These are phyloP conservation scores for Sporothrix humicola DNA, from an alignment of 2,329 filamentous ascomycete species.

Conservation along the genomic window DNA sequence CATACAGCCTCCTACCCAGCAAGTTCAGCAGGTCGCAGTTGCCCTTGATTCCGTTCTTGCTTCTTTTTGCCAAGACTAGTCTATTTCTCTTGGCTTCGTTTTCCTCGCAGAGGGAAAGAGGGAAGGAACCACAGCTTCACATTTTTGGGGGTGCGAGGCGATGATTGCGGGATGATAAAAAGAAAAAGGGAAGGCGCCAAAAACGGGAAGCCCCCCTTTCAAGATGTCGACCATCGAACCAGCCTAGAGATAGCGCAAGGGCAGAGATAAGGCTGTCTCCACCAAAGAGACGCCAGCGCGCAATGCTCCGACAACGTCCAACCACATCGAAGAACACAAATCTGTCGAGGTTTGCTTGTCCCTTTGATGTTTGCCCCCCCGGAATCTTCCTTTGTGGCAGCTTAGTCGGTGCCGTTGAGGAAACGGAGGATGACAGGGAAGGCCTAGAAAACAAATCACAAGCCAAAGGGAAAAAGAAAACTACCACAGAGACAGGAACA, in stretches of 20 bases:
- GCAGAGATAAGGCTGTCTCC: slow-evolving; percentile 27
- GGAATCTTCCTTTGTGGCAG: slow-evolving; percentile 26
- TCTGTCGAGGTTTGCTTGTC: background rate
- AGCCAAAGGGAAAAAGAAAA: background rate
- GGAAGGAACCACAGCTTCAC: background rate
- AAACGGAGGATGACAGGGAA: background rate
- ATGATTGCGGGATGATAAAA: slow-evolving; percentile 25
- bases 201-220: slow-evolving; percentile 9
- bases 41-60: background rate
- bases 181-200: slow-evolving; percentile 9
- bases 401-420: background rate
- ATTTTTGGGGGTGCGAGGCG: background rate
- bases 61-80: slow-evolving; percentile 29
- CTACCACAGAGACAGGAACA: background rate
- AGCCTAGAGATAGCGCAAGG: slow-evolving; percentile 23
- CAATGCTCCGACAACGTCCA: slow-evolving; percentile 6
- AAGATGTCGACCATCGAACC: background rate
- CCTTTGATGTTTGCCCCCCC: slow-evolving; percentile 8
- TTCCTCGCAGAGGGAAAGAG: background rate
- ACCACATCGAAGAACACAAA: background rate
- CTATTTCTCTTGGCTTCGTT: slow-evolving; percentile 24
- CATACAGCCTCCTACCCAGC: background rate
- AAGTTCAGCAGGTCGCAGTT: background rate
- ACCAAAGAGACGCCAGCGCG: slow-evolving; percentile 1
- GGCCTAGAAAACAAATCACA: background rate